Conservation (phyloP, 1,139 yeast genomes). For the Scheffersomyces parashehatae region DNA sequence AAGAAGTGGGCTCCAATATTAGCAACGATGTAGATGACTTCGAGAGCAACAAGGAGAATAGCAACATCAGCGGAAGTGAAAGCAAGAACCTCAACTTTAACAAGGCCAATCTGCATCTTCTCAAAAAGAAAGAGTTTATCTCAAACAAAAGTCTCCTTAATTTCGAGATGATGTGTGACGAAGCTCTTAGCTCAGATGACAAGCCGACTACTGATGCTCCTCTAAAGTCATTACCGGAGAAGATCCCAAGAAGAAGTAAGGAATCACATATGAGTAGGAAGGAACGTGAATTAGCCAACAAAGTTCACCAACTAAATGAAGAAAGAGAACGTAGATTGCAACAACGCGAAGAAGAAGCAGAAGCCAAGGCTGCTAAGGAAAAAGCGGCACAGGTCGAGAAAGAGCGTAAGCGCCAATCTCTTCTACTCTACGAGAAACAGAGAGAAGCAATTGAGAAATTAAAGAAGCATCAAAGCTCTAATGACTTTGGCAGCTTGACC, state of each 20-base stretch:
- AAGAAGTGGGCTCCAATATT: conserved; percentile 5
- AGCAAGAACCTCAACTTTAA: no score
- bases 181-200: conserved; percentile 13
- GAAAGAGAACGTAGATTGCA: conserved; percentile 25
- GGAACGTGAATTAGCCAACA: conserved; percentile 34
- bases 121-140: conserved; percentile 8
- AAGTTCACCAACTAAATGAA: conserved; percentile 30
- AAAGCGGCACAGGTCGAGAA: conserved; percentile 6
- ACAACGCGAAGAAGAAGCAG: conserved; percentile 10
- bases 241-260: background rate
- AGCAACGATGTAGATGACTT: background rate
- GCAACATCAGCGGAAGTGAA: no score
- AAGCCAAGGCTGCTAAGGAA: conserved; percentile 8
- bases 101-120: background rate
- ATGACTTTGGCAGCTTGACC: conserved; percentile 21
- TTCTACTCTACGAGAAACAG: conserved; percentile 28
- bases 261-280: conserved; percentile 1
- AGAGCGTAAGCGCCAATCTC: conserved; percentile 22
- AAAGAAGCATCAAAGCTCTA: conserved; percentile 27
- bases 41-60: background rate
- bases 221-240: conserved; percentile 8
- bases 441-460: conserved; percentile 32
- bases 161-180: conserved; percentile 29
- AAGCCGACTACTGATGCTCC: background rate
- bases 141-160: conserved; percentile 27